Evolutionary conservation across 2,329 filamentous ascomycete genomes (phyloP).

Genomic region (Arthrobotrys pseudoclavata): DNA sequence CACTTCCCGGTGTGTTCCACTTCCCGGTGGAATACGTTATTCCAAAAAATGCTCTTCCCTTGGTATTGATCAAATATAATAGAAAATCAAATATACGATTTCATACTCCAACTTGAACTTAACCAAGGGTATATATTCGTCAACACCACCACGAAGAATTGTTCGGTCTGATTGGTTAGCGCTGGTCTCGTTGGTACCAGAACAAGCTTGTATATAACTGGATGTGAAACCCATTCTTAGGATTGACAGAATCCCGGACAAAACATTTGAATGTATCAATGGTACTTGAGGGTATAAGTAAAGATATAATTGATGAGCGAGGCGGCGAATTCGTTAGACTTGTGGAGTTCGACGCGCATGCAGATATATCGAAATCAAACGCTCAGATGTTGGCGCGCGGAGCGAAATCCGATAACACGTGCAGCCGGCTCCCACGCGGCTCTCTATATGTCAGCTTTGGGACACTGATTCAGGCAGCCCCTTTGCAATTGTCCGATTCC

Average conservation of each 20-base stretch:
- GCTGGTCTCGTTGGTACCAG: neutral
- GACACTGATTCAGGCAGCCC: constrained; percentile 33
- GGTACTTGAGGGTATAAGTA: neutral
- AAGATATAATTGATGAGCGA: neutral
- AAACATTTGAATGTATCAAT: neutral
- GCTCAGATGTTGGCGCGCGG: constrained; percentile 20
- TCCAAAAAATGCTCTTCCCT: no score
- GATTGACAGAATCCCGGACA: constrained; percentile 16
- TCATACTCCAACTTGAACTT: no score
- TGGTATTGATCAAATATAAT: no score
- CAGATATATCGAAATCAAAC: neutral
- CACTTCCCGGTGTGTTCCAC: no score
- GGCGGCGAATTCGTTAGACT: neutral
- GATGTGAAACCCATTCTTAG: neutral
- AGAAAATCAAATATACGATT: no score
- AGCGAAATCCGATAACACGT: constrained; percentile 20
- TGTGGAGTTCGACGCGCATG: constrained; percentile 16
- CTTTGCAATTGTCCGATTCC: constrained; percentile 46
- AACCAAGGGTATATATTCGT: no score
- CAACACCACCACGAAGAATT: neutral
- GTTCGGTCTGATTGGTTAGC: neutral
- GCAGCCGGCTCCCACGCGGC: constrained; percentile 19
- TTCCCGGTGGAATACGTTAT: no score
- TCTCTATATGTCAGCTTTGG: constrained; percentile 15
- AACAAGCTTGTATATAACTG: neutral